Evolutionary conservation across 768 basidiomycete genomes (phyloP).

Genomic region (Leccinum subgranulosum): DNA sequence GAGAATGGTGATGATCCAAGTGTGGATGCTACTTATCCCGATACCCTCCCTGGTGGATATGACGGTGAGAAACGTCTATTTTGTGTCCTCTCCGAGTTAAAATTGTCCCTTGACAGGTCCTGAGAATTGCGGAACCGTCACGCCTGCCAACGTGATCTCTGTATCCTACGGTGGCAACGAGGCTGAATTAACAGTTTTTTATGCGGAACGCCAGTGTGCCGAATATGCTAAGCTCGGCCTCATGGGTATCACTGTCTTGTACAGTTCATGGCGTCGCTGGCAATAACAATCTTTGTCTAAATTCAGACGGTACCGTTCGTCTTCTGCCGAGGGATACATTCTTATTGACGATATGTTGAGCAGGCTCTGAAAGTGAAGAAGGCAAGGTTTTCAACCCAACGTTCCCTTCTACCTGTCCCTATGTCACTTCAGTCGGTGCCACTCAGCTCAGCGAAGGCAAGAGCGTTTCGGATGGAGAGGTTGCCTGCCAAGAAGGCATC

Average conservation of each 20-base stretch:
- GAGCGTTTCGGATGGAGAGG: constrained; percentile 42
- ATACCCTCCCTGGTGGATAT: constrained; percentile 37
- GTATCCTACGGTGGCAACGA: constrained; percentile 40
- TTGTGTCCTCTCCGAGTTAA: not conserved
- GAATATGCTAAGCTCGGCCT: constrained; percentile 52
- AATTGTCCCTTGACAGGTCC: constrained; percentile 7
- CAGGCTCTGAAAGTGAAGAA: constrained; percentile 36
- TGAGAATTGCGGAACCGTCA: constrained; percentile 35
- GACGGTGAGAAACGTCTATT: constrained; percentile 21
- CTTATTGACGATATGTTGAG: not conserved
- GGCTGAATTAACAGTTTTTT: constrained; percentile 32
- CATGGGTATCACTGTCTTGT: constrained; percentile 46
- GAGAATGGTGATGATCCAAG: constrained; percentile 43
- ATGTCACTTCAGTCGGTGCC: constrained; percentile 65
- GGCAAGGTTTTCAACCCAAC: constrained; percentile 58
- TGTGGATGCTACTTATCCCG: constrained; percentile 42
- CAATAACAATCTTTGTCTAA: constrained; percentile 32
- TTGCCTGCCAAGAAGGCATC: constrained; percentile 44
- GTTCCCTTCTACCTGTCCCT: constrained; percentile 54
- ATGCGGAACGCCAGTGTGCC: constrained; percentile 40
- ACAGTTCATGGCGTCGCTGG: constrained; percentile 40
- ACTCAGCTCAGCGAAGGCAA: constrained; percentile 46
- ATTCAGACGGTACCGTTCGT: constrained; percentile 32
- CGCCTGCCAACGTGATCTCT: constrained; percentile 41
- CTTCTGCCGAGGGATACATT: not conserved